Conservation (phyloP, 2,329 filamentous ascomycete genomes). For the Ophiosphaerella herpotricha region DNA sequence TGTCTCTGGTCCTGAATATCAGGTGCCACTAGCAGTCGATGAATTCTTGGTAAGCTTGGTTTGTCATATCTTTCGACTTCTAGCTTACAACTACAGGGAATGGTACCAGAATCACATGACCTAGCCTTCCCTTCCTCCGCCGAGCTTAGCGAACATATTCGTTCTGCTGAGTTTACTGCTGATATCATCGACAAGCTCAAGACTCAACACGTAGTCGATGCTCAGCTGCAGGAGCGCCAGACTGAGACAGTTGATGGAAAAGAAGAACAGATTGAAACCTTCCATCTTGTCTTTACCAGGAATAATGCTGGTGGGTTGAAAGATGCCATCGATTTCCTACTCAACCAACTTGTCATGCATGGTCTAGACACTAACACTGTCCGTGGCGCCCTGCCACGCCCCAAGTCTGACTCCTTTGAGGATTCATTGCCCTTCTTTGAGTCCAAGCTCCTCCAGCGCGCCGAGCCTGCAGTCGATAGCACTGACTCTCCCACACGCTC, state of each 20-base stretch:
- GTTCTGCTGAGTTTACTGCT: constrained; percentile 77
- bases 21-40: constrained; percentile 95
- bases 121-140: constrained; percentile 78
- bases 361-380: constrained; percentile 83
- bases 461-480: constrained; percentile 72
- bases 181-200: constrained; percentile 85
- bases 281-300: constrained; percentile 73
- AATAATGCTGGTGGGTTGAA: constrained; percentile 96
- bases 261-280: constrained; percentile 52
- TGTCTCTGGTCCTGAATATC: constrained; percentile 95
- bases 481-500: constrained; percentile 89
- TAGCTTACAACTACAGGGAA: constrained; percentile 64
- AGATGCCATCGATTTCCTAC: constrained; percentile 93
- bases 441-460: constrained; percentile 93
- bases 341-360: constrained; percentile 81
- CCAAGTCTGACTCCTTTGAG: constrained; percentile 98
- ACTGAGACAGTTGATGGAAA: constrained; percentile 48
- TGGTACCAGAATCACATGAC: constrained; percentile 97
- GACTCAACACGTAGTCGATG: constrained; percentile 88
- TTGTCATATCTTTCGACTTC: not conserved
- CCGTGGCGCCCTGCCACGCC: constrained; percentile 94
- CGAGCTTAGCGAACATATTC: constrained; percentile 79
- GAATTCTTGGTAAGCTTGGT: constrained; percentile 72
- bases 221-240: constrained; percentile 66
- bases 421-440: constrained; percentile 96